These are phyloP conservation scores for Fragilariopsis cylindrus DNA, from an alignment of 108 stramenopile species.

Conservation along the genomic window DNA sequence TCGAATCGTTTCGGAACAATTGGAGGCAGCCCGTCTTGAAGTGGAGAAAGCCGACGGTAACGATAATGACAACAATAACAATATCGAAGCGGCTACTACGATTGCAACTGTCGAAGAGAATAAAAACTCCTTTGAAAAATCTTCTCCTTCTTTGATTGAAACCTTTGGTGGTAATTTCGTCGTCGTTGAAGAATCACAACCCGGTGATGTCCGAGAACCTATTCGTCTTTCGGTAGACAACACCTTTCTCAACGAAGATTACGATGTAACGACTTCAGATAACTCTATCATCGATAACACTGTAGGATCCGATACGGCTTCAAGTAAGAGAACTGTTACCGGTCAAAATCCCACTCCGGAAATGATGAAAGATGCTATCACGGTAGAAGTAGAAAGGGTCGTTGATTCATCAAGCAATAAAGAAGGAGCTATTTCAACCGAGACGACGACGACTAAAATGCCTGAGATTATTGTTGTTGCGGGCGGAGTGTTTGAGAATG, in stretches of 20 bases:
- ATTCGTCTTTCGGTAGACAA: no score
- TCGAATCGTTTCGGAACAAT: conserved; percentile 13
- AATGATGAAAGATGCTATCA: conserved; percentile 15
- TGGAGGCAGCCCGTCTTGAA: conserved; percentile 4
- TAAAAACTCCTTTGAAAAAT: background rate
- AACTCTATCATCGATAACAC: background rate
- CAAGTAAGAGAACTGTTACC: background rate
- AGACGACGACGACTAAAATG: background rate
- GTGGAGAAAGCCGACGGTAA: background rate
- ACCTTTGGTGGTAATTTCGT: conserved; percentile 4
- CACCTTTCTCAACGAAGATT: no score
- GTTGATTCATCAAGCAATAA: conserved; percentile 4
- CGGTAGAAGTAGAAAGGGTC: conserved; percentile 9
- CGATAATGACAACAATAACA: background rate
- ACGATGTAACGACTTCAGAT: no score
- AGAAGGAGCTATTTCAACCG: background rate
- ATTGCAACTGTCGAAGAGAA: background rate
- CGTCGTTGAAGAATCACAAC: background rate
- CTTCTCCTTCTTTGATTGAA: background rate
- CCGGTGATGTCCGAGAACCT: no score
- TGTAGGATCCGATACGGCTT: background rate
- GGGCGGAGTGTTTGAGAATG: background rate
- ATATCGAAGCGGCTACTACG: background rate
- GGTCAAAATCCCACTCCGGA: conserved; percentile 1
- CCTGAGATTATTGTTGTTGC: background rate